Evolutionary conservation across 163 green algal species (phyloP), one percentile per base, ranked within the genome.

Genomic region (Scenedesmus sp.): DNA sequence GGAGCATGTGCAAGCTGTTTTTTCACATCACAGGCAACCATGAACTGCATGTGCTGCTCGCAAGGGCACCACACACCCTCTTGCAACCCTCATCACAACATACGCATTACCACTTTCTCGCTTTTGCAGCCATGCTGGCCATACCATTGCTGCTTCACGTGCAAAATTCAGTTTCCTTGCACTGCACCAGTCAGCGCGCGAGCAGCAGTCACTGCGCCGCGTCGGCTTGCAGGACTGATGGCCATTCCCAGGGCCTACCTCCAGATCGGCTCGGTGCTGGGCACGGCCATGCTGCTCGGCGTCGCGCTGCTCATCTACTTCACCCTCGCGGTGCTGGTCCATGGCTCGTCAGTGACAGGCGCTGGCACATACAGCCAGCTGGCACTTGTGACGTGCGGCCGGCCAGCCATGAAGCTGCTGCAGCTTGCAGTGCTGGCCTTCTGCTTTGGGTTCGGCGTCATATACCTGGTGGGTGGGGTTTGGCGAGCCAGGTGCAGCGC

Each of bases 251-350:
- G 86, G 20, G 86, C 86, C 18, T 90, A 65, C 51, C 20, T 40
- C 2, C 44, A 79, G 26, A 83, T 90, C 30, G 86, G 86, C 7
- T 90, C 44, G 1, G 16, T 85, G 44, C 35, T 79, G 2, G 86
- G 86, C 72, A 85, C 70, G 0, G 20, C 15, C 44, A 72, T 90
- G 86, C 24, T 90, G 1, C 2, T 78, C 1, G 68, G 51, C 37
- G 86, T 90, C n/a, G 86, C 46, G 1, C 12, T 70, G 46, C 87
- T 91, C 2, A 91, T 72, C 15, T 91, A 87, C 79, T 91, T 43
- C 37, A 87, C 87, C 1, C 30, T 91, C 3, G 78, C 42, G 70
- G 87, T 91, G 56, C 37, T 91, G 35, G 78, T 91, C 5, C 26
- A 43, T 24, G 79, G 53, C 24, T 59, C 37, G 24, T 53, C 51